phyloP scores from a whole-genome alignment of 192 early-diverging fungal genomes.

The Linnemannia hyalina region DNA sequence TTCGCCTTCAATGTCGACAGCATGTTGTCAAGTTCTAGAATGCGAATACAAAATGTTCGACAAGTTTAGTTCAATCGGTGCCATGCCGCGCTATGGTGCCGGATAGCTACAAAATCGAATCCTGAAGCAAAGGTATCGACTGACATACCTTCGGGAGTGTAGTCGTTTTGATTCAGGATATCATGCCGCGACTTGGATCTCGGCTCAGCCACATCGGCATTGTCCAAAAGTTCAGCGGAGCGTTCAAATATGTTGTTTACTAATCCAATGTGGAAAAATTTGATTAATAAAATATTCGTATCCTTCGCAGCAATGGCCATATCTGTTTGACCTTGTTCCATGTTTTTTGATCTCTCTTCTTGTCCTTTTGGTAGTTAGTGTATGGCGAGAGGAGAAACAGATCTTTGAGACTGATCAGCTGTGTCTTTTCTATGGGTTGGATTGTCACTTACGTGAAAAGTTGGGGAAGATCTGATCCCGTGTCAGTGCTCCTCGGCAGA shows the following conservation, averaged over 20 bases:
- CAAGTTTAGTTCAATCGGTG: background rate
- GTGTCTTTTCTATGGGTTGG: background rate
- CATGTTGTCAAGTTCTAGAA: constrained; percentile 73
- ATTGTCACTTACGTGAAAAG: constrained; percentile 70
- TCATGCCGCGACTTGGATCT: constrained; percentile 28
- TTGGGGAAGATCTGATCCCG: constrained; percentile 86
- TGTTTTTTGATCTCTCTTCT: background rate
- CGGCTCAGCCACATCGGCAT: constrained; percentile 11
- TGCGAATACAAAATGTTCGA: background rate
- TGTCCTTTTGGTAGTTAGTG: background rate
- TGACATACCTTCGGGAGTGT: constrained; percentile 37
- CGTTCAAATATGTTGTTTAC: constrained; percentile 59
- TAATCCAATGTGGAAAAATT: constrained; percentile 17
- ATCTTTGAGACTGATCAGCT: background rate
- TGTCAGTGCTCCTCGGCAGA: constrained; percentile 70
- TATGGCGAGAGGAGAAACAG: background rate
- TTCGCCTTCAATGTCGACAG: constrained; percentile 70
- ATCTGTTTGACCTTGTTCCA: background rate
- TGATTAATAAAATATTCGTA: constrained; percentile 8
- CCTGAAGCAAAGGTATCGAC: background rate
- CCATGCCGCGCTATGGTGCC: background rate
- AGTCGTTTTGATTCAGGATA: constrained; percentile 32
- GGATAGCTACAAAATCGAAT: background rate
- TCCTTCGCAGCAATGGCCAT: background rate
- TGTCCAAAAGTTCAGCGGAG: constrained; percentile 21